Evolutionary conservation across 169 alveolate species (phyloP).

Genomic region (Miamiensis avidus): DNA sequence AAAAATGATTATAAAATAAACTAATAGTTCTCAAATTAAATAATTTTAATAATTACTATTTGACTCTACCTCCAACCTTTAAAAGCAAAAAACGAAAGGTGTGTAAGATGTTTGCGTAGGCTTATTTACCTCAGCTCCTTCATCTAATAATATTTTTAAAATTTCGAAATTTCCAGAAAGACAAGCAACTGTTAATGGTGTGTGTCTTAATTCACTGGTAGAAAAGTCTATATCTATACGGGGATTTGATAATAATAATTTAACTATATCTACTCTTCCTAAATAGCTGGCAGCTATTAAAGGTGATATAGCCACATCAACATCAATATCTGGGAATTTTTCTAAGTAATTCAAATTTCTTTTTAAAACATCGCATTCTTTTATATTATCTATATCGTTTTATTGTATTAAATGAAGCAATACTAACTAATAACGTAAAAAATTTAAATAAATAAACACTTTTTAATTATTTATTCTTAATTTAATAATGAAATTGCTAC

Average conservation of each 20-base stretch:
- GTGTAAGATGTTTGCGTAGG: constrained; percentile 45
- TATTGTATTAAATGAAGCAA: constrained; percentile 23
- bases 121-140: constrained; percentile 51
- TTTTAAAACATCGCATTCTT: constrained; percentile 16
- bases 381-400: constrained; percentile 28
- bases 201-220: constrained; percentile 38
- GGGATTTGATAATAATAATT: constrained; percentile 44
- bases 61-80: constrained; percentile 53
- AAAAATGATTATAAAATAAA: too few relatives aligned
- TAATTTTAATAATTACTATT: neutral
- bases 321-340: constrained; percentile 25
- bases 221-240: constrained; percentile 47
- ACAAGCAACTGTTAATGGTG: constrained; percentile 56
- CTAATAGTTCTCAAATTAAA: constrained; percentile 6
- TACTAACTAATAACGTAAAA: neutral
- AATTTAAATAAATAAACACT: too few relatives aligned
- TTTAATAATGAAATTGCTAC: too few relatives aligned
- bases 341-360: constrained; percentile 35
- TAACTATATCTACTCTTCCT: constrained; percentile 54
- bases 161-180: constrained; percentile 62
- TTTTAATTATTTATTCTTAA: neutral
- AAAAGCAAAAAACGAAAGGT: constrained; percentile 54
- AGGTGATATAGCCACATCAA: constrained; percentile 59
- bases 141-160: constrained; percentile 47
- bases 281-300: constrained; percentile 47